Base-by-base conservation (phyloP, 768 basidiomycete genomes). In the Rhizopogon roseolus region DNA sequence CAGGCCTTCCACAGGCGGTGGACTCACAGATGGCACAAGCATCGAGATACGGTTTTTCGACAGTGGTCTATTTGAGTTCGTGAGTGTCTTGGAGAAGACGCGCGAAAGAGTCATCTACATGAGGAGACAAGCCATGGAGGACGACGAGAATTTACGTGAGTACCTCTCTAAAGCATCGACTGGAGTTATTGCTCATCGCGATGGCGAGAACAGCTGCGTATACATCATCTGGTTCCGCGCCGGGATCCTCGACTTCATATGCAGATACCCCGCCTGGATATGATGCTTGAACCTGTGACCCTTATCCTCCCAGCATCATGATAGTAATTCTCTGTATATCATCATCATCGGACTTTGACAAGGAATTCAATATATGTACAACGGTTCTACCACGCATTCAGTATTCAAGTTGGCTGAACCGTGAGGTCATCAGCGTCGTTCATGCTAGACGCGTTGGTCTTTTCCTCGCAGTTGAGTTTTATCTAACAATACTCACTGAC, bases 21-120 rank as follows among this genome's bases (percentile, higher is more conserved):
- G 84, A 9, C 71, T 91, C 37, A 78, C 79, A 0, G 69, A 78
- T 2, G 86, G 86, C 2, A 86, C 86, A 13, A 78, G 67, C 49
- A 80, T 78, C 3, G 87, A 90, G 67, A 70, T 91, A 39, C 79
- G 88, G 52, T 79, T 88, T 65, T 80, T 78, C 64, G 78, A 88
- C 63, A 74, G 78, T 41, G 79, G 81, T 11, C 81, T 90, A 74
- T 89, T 90, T 62, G 76, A 82, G 64, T 93, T 93, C 60, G 81
- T 85, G 37, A 81, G 78, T 45, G 66, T 81, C 25, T 68, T 93
- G 50, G 88, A 89, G 71, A 91, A 91, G 75, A 81, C 86, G 34
- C 79, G 89, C 49, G 88, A 91, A 71, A 73, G 80, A 44, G 82
- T 82, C 14, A 81, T 89, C 49, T 88, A 85, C 60, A 89, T 90